Conservation (phyloP, 805 yeast genomes). For the Kuraishia cidri region DNA sequence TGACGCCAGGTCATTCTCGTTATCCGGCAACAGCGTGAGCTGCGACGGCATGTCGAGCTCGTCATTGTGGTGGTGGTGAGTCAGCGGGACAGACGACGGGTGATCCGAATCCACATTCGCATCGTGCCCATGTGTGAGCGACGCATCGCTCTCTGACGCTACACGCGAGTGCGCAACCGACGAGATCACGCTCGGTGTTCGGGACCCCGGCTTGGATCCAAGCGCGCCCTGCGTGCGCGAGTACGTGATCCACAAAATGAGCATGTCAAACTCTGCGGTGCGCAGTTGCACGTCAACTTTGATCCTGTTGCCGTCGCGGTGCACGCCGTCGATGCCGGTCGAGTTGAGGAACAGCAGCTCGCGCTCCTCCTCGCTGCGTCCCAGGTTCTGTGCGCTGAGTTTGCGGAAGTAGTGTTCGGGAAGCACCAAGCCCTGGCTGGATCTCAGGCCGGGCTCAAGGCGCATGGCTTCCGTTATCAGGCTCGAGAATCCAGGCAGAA, state of each 20-base stretch:
- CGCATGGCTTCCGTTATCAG: constrained; percentile 31
- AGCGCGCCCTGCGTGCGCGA: constrained; percentile 33
- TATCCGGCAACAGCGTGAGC: constrained; percentile 32
- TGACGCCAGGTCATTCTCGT: constrained; percentile 21
- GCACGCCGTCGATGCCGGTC: constrained; percentile 59
- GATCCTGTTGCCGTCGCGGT: constrained; percentile 57
- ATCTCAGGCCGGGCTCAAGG: constrained; percentile 28
- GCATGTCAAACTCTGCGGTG: constrained; percentile 47
- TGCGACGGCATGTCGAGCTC: constrained; percentile 39
- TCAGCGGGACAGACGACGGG: background rate
- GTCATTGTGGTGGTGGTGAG: constrained; percentile 4
- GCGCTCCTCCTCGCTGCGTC: constrained; percentile 25
- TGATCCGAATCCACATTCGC: background rate
- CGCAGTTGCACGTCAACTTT: constrained; percentile 76
- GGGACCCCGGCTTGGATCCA: too few relatives aligned
- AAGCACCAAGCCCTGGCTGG: constrained; percentile 63
- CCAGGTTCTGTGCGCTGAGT: constrained; percentile 33
- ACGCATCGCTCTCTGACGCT: too few relatives aligned
- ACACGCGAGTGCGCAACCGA: too few relatives aligned
- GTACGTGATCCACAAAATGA: constrained; percentile 81
- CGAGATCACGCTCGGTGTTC: too few relatives aligned
- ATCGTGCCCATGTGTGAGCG: too few relatives aligned
- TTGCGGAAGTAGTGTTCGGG: constrained; percentile 90
- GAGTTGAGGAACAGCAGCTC: constrained; percentile 48
- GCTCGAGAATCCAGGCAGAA: constrained; percentile 56